Base-by-base conservation (phyloP, 352 stramenopile species). In the Phytophthora meadii region DNA sequence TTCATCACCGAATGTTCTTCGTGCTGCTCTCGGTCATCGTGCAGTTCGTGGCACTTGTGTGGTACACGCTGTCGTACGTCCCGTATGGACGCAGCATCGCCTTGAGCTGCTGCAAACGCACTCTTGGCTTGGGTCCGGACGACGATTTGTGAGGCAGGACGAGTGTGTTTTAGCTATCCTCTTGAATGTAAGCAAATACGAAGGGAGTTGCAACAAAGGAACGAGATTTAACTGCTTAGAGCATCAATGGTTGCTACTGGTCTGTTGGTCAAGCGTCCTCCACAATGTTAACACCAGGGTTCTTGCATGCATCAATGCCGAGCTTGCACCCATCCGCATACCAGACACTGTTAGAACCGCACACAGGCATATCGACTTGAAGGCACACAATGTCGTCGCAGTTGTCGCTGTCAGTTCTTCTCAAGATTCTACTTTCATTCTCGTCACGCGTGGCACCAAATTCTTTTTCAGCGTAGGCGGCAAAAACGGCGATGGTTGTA, bases 11-110 rank as follows among this genome's bases (percentile, higher is more conserved):
- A 28, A 58, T 90, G 14, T 65, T 82, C 9, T 65, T 94, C 15
- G 82, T 96, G 45, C 64, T 95, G 54, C 27, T 95, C 6, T 92
- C 80, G 4, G 82, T 97, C 22, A 22, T 90, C 4, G 76, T 84
- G 28, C 89, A 97, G 69, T 94, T 94, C 62, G 14, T 82, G 11
- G 84, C 89, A 49, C 80, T 95, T 25, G 42, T 92, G 10, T 97
- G 89, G 89, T 95, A 95, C 72, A 94, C 84, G 56, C 65, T 95
- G 12, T 95, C 87, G n/a, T 97, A 94, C 68, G 74, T 97, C 0
- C 89, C 89, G 1, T 97, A 94, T 62, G 89, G 84, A n/a, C 85
- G 88, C 59, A 81, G 74, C 32, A 90, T 93, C 49, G 77, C 76
- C 17, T 28, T 79, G 27, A 72, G 68, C 22, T 91, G 81, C 77